Percentiles rank a stretch among this genome's conserved stretches.
These are phyloP conservation scores for Tricholoma saponaceum DNA, from an alignment of 768 basidiomycete genomes.

Conservation along the genomic window DNA sequence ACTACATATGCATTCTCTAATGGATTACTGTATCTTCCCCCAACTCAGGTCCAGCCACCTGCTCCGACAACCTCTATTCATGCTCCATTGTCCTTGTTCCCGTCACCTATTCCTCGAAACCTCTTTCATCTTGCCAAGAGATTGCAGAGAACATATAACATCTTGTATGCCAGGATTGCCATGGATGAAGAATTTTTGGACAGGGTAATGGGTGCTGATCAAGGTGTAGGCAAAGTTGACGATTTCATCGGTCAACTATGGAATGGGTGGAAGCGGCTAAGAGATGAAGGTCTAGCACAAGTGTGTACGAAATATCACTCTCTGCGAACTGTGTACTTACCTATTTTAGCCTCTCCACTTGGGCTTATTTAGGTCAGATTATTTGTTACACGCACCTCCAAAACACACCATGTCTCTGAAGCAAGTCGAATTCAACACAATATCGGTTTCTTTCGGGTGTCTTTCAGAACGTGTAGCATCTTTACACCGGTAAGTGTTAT, in stretches of 20 bases:
- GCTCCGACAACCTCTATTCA: constrained; percentile 75
- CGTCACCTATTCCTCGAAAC: constrained; percentile 76
- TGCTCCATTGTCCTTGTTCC: constrained; percentile 86
- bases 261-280: constrained; percentile 76
- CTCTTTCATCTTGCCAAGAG: constrained; percentile 62
- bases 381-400: constrained; percentile 66
- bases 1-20: constrained; percentile 83
- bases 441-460: constrained; percentile 85
- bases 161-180: constrained; percentile 81
- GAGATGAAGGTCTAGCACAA: constrained; percentile 55
- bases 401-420: constrained; percentile 51
- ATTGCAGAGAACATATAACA: constrained; percentile 79
- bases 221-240: constrained; percentile 79
- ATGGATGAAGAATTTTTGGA: constrained; percentile 79
- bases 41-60: constrained; percentile 40
- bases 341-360: constrained; percentile 68
- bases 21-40: constrained; percentile 80
- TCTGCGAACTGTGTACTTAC: constrained; percentile 1
- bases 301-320: constrained; percentile 20
- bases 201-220: constrained; percentile 72
- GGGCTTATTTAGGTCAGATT: constrained; percentile 93
- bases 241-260: constrained; percentile 84
- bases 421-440: constrained; percentile 98
- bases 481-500: constrained; percentile 63
- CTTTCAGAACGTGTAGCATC: constrained; percentile 65